A percentile compares a stretch with the other conserved stretches of the same genome.
phyloP scores from a whole-genome alignment of 2,329 filamentous ascomycete genomes.

The Penicillium thymicola region DNA sequence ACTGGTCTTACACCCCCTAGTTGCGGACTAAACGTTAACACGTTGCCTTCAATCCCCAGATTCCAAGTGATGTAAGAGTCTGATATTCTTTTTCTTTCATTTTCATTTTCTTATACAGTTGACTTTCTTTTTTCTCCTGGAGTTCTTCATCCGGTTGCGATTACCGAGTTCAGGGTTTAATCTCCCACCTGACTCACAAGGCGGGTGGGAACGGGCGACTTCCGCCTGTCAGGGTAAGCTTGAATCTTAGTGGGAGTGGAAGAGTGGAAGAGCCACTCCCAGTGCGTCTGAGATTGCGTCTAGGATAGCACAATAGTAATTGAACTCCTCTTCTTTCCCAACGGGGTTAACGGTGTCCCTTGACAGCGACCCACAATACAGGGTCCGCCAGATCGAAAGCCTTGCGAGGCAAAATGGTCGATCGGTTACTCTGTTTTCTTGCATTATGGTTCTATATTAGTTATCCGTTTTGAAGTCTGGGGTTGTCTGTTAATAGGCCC shows the following conservation, averaged over 20 bases:
- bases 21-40: conserved; percentile 2
- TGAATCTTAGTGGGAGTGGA: background rate
- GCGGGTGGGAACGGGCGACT: conserved; percentile 18
- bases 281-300: conserved; percentile 5
- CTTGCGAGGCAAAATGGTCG: conserved; percentile 11
- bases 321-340: conserved; percentile 13
- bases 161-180: conserved; percentile 17
- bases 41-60: background rate
- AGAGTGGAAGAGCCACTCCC: background rate
- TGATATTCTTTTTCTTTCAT: background rate
- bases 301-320: conserved; percentile 9
- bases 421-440: conserved; percentile 1
- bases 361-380: conserved; percentile 21
- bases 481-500: background rate
- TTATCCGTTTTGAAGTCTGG: background rate
- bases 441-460: background rate
- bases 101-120: background rate
- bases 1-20: conserved; percentile 9
- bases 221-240: conserved; percentile 9
- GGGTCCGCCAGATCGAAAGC: conserved; percentile 19
- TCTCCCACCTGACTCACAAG: conserved; percentile 15
- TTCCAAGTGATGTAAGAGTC: background rate
- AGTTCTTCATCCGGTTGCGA: conserved; percentile 17
- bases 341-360: conserved; percentile 18
- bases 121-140: background rate